Percentiles rank a stretch among this genome's conserved stretches.
Evolutionary conservation across 164 flowering plant genomes (phyloP).

Genomic region (Aristolochia californica): DNA sequence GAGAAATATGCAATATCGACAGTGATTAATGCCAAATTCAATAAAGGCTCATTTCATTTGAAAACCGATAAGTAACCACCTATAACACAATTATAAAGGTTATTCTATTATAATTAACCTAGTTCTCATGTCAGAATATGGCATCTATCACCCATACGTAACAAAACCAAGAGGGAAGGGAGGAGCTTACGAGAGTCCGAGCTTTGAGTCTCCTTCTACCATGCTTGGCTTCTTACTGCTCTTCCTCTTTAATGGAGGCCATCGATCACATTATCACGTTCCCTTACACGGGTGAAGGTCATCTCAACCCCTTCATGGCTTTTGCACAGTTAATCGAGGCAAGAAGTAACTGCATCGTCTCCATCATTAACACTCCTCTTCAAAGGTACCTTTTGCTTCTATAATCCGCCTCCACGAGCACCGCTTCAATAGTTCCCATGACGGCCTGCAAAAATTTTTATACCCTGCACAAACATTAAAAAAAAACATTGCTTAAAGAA

Average conservation of each 20-base stretch:
- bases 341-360: constrained; percentile 4
- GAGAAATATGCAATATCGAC: no score
- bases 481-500: no score
- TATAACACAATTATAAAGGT: no score
- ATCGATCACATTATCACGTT: constrained; percentile 4
- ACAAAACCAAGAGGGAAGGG: neutral
- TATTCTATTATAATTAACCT: no score
- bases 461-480: no score
- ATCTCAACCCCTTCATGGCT: constrained; percentile 7
- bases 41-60: no score
- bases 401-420: constrained; percentile 6
- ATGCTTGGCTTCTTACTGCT: neutral
- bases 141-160: neutral
- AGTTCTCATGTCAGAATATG: no score
- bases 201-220: neutral
- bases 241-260: neutral
- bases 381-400: neutral
- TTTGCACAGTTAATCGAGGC: constrained; percentile 3
- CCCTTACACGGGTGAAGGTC: constrained; percentile 13
- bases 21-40: no score
- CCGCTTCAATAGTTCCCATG: constrained; percentile 7
- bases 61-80: no score
- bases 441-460: no score
- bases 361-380: constrained; percentile 14
- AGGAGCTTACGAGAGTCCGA: neutral